Conservation (phyloP, 352 stramenopile genomes). For the Globisporangium camurandrum region DNA sequence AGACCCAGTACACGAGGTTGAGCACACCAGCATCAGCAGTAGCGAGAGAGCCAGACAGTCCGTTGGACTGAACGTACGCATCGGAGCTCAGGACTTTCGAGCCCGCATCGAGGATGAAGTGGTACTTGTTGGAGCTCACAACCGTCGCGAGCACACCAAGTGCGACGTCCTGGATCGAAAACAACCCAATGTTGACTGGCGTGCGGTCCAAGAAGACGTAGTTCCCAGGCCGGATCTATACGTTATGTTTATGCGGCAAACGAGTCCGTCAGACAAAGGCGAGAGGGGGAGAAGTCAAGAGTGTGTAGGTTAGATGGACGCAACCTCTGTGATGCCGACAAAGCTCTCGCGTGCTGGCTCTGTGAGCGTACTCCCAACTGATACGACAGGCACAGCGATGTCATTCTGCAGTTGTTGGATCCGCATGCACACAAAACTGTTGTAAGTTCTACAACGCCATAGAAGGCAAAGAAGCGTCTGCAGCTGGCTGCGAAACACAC, state of each 20-base stretch:
- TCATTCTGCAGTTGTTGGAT: too few relatives aligned
- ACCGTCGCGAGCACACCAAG: conserved; percentile 54
- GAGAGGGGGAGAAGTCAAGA: too few relatives aligned
- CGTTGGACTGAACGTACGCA: conserved; percentile 18
- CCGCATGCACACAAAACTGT: too few relatives aligned
- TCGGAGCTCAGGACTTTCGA: conserved; percentile 70
- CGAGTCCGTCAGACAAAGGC: too few relatives aligned
- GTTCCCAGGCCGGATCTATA: conserved; percentile 59
- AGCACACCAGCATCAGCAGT: too few relatives aligned
- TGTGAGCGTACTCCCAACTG: conserved; percentile 58
- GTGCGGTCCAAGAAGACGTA: conserved; percentile 75
- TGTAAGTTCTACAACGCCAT: too few relatives aligned
- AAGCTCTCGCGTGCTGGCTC: conserved; percentile 55
- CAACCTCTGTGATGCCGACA: conserved; percentile 58
- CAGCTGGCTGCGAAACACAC: conserved; percentile 11
- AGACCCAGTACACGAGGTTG: neutral
- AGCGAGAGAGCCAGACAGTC: too few relatives aligned
- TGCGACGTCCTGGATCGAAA: conserved; percentile 48
- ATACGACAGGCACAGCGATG: conserved; percentile 49
- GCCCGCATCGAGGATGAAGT: conserved; percentile 68
- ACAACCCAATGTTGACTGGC: conserved; percentile 56
- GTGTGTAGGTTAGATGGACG: neutral
- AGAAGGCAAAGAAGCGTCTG: too few relatives aligned
- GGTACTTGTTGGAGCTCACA: conserved; percentile 63
- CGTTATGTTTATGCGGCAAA: too few relatives aligned